A percentile compares a stretch with the other conserved stretches of the same genome.
Conservation (phyloP, 306 rosid genomes). For the Fragaria nilgerrensis region DNA sequence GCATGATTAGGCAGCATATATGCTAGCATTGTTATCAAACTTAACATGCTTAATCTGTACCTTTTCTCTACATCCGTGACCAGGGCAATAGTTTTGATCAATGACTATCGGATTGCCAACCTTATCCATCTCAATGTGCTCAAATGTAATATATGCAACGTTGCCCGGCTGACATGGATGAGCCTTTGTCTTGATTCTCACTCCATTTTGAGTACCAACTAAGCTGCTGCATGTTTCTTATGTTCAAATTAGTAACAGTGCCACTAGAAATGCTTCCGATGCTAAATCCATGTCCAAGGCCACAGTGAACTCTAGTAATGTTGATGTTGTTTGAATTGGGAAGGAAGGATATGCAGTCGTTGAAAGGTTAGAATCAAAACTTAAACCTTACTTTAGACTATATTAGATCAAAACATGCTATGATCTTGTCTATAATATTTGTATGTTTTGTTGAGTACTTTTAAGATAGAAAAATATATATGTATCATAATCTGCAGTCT, state of each 20-base stretch:
- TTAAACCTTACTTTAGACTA: too few species aligned
- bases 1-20: background rate
- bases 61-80: background rate
- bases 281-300: constrained; percentile 41
- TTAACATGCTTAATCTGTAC: constrained; percentile 19
- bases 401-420: too few species aligned
- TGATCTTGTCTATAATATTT: too few species aligned
- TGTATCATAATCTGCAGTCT: too few species aligned
- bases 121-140: constrained; percentile 7
- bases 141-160: constrained; percentile 12
- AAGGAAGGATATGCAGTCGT: constrained; percentile 23
- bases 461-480: too few species aligned
- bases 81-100: constrained; percentile 37
- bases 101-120: constrained; percentile 30
- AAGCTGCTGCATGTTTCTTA: constrained; percentile 17
- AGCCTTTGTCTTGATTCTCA: constrained; percentile 38
- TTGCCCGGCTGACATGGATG: background rate
- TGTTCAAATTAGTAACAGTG: background rate
- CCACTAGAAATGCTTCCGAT: constrained; percentile 22
- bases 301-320: constrained; percentile 18
- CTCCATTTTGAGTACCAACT: constrained; percentile 25
- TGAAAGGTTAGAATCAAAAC: too few species aligned
- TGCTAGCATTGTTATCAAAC: background rate
- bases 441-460: too few species aligned
- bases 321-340: background rate